Evolutionary conservation across 139 green algal species (phyloP), one percentile per base, ranked within the genome.

Genomic region (Pleodorina starrii): DNA sequence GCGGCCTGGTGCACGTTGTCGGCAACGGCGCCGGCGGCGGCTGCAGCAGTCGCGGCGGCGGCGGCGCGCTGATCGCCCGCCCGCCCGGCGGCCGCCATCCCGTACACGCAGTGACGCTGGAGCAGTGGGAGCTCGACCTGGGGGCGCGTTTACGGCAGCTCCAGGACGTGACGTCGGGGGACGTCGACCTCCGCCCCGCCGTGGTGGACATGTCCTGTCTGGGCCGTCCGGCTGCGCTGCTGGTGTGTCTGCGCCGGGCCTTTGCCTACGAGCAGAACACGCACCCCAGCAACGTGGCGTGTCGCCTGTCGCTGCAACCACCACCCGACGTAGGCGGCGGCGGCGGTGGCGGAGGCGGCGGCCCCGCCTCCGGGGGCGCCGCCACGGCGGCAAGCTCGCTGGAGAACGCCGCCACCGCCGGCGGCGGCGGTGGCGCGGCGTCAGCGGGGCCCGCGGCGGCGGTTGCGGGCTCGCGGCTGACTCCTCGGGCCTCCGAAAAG

Each of bases 201-300:
- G 46, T 21, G 21, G 66, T 81, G 68, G 83, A 88, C 68, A 14
- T 81, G 35, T 51, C 66, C 38, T 48, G 21, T 0, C 68, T 88
- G 66, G 66, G 44, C 2, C 83, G 68, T 14, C 83, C 83, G 0
- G 68, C 83, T 1, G 83, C 83, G 48, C 68, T 88, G 44, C 46
- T 88, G 83, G 83, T 36, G 11, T 51, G 44, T 17, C 66, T 88
- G 68, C 27, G 75, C 32, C 83, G 83, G 27, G 66, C 83, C 44
- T 88, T 88, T 32, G 83, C 83, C 35, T 88, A 88, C 32, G 83
- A 88, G 63, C 66, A 80, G 35, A 88, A 88, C 83, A 81, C 83
- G 25, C 66, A 80, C 46, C 83, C 83, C 32, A 42, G 21, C 44
- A 88, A 88, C 68, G 68, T 88, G 0, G 48, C 57, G 32, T 79